Evolutionary conservation across 2,329 filamentous ascomycete species (phyloP).

Genomic region (Torrubiella hemipterigena): DNA sequence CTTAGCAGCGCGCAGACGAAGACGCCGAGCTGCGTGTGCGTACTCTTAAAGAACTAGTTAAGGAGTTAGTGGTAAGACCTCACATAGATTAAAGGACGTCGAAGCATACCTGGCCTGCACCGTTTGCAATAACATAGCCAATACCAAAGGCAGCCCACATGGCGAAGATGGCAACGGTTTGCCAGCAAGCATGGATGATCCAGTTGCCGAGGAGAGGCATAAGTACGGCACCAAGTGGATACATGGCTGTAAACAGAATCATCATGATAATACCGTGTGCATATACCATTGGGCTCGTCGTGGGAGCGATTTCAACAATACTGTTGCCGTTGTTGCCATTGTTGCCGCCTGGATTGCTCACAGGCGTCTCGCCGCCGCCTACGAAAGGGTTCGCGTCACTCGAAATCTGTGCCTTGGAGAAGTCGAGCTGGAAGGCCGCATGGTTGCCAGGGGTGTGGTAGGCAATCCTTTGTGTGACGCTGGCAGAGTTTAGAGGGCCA

Average conservation of each 20-base stretch:
- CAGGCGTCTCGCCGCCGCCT: slow-evolving; percentile 4
- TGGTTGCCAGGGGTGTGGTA: slow-evolving; percentile 36
- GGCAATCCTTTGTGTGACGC: slow-evolving; percentile 24
- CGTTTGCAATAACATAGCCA: slow-evolving; percentile 35
- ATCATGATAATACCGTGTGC: slow-evolving; percentile 51
- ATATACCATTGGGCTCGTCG: slow-evolving; percentile 14
- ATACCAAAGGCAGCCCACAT: slow-evolving; percentile 51
- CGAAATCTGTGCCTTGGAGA: slow-evolving; percentile 31
- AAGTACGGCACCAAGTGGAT: slow-evolving; percentile 46
- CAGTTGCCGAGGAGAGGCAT: slow-evolving; percentile 48
- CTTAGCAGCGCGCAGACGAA: slow-evolving; percentile 40
- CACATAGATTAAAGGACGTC: not conserved
- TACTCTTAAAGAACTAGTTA: slow-evolving; percentile 41
- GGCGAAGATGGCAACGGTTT: slow-evolving; percentile 38
- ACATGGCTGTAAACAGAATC: slow-evolving; percentile 44
- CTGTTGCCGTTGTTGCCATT: slow-evolving; percentile 3
- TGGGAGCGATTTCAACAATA: slow-evolving; percentile 4
- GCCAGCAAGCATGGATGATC: slow-evolving; percentile 44
- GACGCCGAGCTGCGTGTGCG: slow-evolving; percentile 45
- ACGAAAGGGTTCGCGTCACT: slow-evolving; percentile 42
- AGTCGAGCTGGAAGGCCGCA: slow-evolving; percentile 32
- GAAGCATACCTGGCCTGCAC: slow-evolving; percentile 28
- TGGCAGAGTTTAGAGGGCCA: slow-evolving; percentile 29
- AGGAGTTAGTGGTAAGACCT: slow-evolving; percentile 5
- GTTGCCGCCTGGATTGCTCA: slow-evolving; percentile 6